A percentile compares a stretch with the other conserved stretches of the same genome.
Evolutionary conservation across 176 grass and related monocot genomes (phyloP).

Genomic region (Oryza glumipatula): DNA sequence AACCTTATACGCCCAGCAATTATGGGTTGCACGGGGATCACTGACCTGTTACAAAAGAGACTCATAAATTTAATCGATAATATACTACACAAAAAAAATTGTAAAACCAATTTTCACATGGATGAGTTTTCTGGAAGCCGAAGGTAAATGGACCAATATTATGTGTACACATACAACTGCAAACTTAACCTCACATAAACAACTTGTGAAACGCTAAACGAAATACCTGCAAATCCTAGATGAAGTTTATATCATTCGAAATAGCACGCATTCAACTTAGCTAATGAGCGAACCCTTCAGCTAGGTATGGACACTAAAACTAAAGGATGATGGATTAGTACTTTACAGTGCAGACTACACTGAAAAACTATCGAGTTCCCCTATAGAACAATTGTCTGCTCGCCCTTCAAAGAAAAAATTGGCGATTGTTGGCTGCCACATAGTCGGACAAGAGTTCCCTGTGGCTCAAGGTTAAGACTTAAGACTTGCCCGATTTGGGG

Average conservation of each 20-base stretch:
- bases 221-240: not conserved
- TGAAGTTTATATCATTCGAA: not conserved
- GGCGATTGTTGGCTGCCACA: not conserved
- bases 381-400: not conserved
- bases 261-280: not conserved
- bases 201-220: not conserved
- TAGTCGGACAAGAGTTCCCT: not conserved
- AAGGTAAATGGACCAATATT: not conserved
- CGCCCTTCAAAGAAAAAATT: not conserved
- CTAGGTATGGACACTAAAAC: not conserved
- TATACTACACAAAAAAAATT: not conserved
- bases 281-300: not conserved
- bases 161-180: not conserved
- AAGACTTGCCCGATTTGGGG: not conserved
- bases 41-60: constrained; percentile 58
- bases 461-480: not conserved
- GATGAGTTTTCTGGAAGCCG: not conserved
- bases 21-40: constrained; percentile 88
- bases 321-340: not conserved
- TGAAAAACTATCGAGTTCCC: not conserved
- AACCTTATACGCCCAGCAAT: constrained; percentile 98
- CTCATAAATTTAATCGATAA: constrained; percentile 24
- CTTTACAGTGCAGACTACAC: not conserved
- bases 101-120: not conserved
- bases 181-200: not conserved